phyloP scores from a whole-genome alignment of 176 grass and related monocot genomes.

The Tillandsia leiboldiana region DNA sequence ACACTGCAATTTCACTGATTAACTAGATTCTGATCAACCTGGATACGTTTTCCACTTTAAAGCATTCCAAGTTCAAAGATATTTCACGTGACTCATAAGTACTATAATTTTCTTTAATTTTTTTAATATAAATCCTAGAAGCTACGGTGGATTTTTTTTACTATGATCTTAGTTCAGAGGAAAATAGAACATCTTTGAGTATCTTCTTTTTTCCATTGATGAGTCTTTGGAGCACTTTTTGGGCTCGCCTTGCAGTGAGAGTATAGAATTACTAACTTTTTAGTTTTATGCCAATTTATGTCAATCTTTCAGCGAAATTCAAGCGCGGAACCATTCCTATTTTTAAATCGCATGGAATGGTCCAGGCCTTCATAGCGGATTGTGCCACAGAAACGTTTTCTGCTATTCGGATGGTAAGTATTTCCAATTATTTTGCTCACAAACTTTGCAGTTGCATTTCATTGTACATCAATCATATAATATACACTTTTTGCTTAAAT shows the following conservation, averaged over 20 bases:
- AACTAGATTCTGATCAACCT: no score
- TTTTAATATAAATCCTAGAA: no score
- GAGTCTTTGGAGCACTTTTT: not conserved
- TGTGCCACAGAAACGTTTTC: conserved; percentile 88
- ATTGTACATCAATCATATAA: not conserved
- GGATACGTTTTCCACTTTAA: no score
- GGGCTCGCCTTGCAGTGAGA: not conserved
- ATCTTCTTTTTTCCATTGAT: not conserved
- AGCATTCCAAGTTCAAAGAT: no score
- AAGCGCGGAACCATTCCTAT: conserved; percentile 90
- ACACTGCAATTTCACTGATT: not conserved
- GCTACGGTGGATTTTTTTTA: no score
- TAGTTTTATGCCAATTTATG: not conserved
- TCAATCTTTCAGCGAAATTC: conserved; percentile 58
- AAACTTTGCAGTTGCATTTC: not conserved
- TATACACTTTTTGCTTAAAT: not conserved
- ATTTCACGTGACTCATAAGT: no score
- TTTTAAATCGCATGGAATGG: conserved; percentile 77
- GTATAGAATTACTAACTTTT: not conserved
- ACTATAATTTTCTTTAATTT: no score
- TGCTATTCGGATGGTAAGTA: conserved; percentile 86
- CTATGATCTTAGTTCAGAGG: not conserved
- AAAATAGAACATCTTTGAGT: not conserved
- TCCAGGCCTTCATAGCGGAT: conserved; percentile 89
- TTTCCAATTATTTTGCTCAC: conserved; percentile 12